phyloP scores from a whole-genome alignment of 2,329 filamentous ascomycete species.

The Cytospora piceae region DNA sequence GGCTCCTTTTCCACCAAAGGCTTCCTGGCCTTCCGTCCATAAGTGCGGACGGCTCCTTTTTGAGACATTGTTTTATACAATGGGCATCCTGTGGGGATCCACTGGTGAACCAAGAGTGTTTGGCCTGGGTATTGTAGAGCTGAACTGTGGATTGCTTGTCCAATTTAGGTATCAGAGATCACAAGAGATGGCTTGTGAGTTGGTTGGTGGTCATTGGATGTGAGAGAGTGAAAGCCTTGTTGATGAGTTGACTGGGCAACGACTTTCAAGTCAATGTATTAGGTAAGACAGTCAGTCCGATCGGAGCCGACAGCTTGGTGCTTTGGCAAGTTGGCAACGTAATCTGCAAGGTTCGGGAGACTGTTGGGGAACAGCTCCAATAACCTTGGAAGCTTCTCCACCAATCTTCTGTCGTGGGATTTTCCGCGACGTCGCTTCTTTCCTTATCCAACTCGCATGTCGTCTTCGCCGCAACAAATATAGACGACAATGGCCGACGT shows the following conservation, averaged over 20 bases:
- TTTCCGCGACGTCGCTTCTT: slow-evolving; percentile 23
- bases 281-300: slow-evolving; percentile 7
- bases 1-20: slow-evolving; percentile 37
- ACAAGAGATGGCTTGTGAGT: neutral
- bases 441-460: slow-evolving; percentile 22
- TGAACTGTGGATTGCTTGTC: neutral
- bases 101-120: neutral
- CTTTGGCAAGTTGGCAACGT: neutral
- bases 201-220: slow-evolving; percentile 4
- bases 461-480: slow-evolving; percentile 19
- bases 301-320: neutral
- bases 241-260: slow-evolving; percentile 11
- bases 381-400: slow-evolving; percentile 10
- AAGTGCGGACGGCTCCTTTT: slow-evolving; percentile 37
- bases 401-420: slow-evolving; percentile 18
- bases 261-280: neutral
- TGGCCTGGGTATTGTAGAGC: neutral
- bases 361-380: slow-evolving; percentile 10
- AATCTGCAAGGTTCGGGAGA: neutral
- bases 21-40: slow-evolving; percentile 55
- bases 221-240: slow-evolving; percentile 4
- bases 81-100: slow-evolving; percentile 17
- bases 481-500: slow-evolving; percentile 55
- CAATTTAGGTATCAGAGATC: neutral
- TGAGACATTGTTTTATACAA: slow-evolving; percentile 29